These are phyloP conservation scores for Diplosphaera chodatii DNA, from an alignment of 139 green algal genomes.

Conservation along the genomic window DNA sequence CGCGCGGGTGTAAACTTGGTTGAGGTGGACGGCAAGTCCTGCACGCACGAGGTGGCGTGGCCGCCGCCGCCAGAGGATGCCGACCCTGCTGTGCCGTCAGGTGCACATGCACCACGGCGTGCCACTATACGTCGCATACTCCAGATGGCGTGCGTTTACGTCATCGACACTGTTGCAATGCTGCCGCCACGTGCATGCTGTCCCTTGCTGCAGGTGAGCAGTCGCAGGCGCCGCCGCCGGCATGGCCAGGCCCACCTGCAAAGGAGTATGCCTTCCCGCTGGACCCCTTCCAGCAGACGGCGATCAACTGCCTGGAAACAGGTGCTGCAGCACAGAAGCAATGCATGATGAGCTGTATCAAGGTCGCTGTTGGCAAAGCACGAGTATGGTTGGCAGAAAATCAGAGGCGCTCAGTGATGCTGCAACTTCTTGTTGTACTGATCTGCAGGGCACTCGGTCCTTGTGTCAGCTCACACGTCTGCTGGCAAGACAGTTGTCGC, in stretches of 20 bases:
- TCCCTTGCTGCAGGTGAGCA: constrained; percentile 18
- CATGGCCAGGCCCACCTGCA: constrained; percentile 21
- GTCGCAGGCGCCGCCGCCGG: constrained; percentile 33
- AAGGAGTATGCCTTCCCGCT: constrained; percentile 57
- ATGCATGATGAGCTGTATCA: too few species aligned
- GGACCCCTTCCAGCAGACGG: constrained; percentile 75
- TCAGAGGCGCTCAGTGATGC: too few species aligned
- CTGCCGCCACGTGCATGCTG: too few species aligned
- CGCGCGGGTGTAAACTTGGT: constrained; percentile 32
- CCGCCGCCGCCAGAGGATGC: constrained; percentile 18
- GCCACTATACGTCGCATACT: too few species aligned
- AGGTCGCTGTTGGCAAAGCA: too few species aligned
- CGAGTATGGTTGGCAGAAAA: too few species aligned
- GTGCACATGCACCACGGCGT: too few species aligned
- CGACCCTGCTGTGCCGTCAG: not conserved
- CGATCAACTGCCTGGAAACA: constrained; percentile 63
- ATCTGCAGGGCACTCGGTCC: constrained; percentile 49
- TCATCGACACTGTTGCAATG: too few species aligned
- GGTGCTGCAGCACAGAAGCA: too few species aligned
- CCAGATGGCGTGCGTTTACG: too few species aligned
- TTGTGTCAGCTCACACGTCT: constrained; percentile 62
- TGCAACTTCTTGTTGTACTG: too few species aligned
- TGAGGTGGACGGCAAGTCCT: constrained; percentile 64
- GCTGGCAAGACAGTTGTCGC: constrained; percentile 78
- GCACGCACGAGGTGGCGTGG: constrained; percentile 79